These are phyloP conservation scores for Dioscorea alata DNA, from an alignment of 106 monocot species.

Conservation along the genomic window DNA sequence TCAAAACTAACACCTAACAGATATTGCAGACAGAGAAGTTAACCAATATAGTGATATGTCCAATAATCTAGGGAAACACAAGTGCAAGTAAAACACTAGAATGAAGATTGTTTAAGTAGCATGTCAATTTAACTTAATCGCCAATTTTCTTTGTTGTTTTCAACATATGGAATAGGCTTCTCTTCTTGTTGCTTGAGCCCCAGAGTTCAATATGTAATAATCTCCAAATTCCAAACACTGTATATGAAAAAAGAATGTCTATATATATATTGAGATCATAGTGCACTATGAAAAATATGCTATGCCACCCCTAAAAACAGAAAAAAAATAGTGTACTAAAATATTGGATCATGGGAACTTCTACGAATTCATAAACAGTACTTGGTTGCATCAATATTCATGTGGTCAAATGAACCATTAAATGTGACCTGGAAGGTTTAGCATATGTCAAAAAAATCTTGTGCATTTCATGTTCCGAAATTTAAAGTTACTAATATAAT, in stretches of 20 bases:
- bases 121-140: constrained; percentile 44
- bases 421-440: constrained; percentile 62
- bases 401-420: constrained; percentile 98
- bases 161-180: constrained; percentile 90
- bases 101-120: background rate
- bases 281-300: no score
- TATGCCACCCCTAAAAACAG: no score
- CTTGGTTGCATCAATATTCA: constrained; percentile 98
- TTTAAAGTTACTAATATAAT: no score
- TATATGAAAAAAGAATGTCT: background rate
- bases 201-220: constrained; percentile 73
- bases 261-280: no score
- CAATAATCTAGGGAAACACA: no score
- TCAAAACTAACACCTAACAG: no score
- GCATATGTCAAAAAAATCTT: no score
- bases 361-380: constrained; percentile 17
- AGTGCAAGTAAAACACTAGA: no score
- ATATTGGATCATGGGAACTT: background rate
- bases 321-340: no score
- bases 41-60: no score
- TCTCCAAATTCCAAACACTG: constrained; percentile 95
- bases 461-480: no score
- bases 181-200: constrained; percentile 84
- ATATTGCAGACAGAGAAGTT: no score
- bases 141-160: constrained; percentile 94